Conservation (phyloP, 352 stramenopile species). For the Globisporangium ultimum region DNA sequence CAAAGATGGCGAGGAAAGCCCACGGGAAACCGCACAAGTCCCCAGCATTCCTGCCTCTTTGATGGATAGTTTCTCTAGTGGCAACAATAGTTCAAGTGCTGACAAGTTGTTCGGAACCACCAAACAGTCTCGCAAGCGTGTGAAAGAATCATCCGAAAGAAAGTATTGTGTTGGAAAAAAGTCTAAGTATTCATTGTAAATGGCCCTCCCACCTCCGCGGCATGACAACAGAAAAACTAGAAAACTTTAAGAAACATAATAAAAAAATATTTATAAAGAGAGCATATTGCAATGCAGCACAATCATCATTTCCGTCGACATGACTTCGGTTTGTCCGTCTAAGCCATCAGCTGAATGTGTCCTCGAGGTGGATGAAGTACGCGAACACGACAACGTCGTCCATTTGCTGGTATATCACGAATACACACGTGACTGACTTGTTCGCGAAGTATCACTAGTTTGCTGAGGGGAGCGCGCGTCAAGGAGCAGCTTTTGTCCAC, state of each 20-base stretch:
- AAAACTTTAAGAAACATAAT: conserved; percentile 51
- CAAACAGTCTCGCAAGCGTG: conserved; percentile 41
- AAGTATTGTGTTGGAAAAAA: conserved; percentile 59
- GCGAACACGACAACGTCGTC: no score
- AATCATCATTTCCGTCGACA: no score
- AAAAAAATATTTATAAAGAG: conserved; percentile 59
- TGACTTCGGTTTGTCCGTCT: no score
- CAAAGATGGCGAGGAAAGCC: conserved; percentile 46
- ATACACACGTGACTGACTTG: no score
- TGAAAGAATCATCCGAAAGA: conserved; percentile 38
- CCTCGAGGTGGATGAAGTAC: no score
- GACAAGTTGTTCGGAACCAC: conserved; percentile 60
- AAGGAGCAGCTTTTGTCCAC: no score
- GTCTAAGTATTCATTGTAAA: conserved; percentile 61
- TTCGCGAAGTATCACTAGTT: no score
- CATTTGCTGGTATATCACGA: no score
- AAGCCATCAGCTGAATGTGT: no score
- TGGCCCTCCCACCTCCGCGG: conserved; percentile 14
- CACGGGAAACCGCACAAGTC: conserved; percentile 42
- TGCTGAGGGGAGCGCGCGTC: no score
- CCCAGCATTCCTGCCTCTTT: conserved; percentile 31
- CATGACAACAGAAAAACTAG: conserved; percentile 60
- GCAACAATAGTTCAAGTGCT: conserved; percentile 77
- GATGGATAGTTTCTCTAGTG: conserved; percentile 52
- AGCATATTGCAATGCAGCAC: background rate